Conservation (phyloP, 768 basidiomycete genomes). For the Serendipita sp. region DNA sequence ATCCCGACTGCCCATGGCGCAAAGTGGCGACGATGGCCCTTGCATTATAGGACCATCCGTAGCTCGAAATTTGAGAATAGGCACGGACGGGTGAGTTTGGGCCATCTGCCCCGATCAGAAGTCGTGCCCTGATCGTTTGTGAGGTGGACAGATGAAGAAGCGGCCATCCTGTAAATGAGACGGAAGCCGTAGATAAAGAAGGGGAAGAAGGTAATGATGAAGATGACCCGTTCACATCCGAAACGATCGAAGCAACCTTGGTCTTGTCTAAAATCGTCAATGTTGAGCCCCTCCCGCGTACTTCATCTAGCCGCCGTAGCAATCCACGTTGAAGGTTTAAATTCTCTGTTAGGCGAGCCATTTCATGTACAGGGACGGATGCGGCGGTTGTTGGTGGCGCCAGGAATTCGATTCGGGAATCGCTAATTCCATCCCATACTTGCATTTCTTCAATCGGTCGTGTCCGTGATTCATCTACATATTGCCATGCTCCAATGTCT, state of each 20-base stretch:
- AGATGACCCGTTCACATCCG: conserved; percentile 22
- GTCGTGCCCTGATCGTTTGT: conserved; percentile 45
- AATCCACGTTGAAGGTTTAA: conserved; percentile 81
- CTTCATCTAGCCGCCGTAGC: conserved; percentile 39
- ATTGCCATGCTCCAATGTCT: conserved; percentile 77
- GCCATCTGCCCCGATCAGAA: conserved; percentile 91
- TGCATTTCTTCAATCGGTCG: conserved; percentile 73
- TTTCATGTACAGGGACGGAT: conserved; percentile 22
- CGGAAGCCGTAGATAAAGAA: conserved; percentile 12
- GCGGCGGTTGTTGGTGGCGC: conserved; percentile 23
- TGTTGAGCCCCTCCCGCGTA: conserved; percentile 10
- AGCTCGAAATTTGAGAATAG: conserved; percentile 72
- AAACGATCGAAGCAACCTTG: conserved; percentile 55
- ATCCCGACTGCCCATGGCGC: conserved; percentile 43
- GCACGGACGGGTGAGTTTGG: conserved; percentile 84
- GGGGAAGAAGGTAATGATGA: neutral
- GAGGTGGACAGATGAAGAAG: conserved; percentile 58
- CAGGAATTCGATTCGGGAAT: conserved; percentile 59
- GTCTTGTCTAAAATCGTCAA: conserved; percentile 52
- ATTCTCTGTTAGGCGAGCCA: conserved; percentile 85
- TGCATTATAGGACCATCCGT: conserved; percentile 82
- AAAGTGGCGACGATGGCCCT: conserved; percentile 86
- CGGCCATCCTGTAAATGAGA: conserved; percentile 56
- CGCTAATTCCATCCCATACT: conserved; percentile 86
- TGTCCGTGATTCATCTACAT: conserved; percentile 53